Evolutionary conservation across 331 rosid genomes (phyloP).

Genomic region (Rosa hybrid): DNA sequence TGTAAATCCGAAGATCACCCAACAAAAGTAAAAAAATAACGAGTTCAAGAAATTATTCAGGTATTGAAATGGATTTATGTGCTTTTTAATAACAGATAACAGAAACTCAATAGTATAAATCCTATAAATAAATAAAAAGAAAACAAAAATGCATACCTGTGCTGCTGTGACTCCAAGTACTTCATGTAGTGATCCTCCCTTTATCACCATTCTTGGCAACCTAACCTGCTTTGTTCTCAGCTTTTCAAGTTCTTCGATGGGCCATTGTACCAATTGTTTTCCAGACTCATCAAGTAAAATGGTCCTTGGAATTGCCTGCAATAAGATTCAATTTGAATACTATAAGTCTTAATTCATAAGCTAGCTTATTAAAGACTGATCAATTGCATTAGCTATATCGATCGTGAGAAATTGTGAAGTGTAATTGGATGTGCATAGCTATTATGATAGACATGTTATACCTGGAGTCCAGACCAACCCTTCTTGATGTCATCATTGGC

Average conservation of each 20-base stretch:
- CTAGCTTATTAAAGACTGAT: neutral
- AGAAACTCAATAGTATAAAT: too few relatives aligned
- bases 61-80: neutral
- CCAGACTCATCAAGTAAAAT: conserved; percentile 66
- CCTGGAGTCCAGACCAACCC: conserved; percentile 94
- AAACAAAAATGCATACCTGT: conserved; percentile 37
- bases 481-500: conserved; percentile 56
- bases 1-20: conserved; percentile 16
- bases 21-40: neutral
- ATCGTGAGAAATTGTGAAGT: neutral
- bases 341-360: neutral
- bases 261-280: conserved; percentile 80
- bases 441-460: neutral
- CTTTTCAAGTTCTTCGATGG: conserved; percentile 57
- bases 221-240: conserved; percentile 47
- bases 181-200: conserved; percentile 45
- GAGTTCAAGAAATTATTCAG: neutral
- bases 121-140: too few relatives aligned
- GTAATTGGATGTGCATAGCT: neutral
- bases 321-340: neutral
- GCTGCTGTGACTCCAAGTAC: conserved; percentile 50
- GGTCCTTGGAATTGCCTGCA: conserved; percentile 72
- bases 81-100: too few relatives aligned
- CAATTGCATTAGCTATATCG: neutral
- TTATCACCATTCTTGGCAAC: conserved; percentile 40